These are phyloP conservation scores for Neophaeococcomyces mojaviensis DNA, from an alignment of 2,329 filamentous ascomycete species.

Conservation along the genomic window DNA sequence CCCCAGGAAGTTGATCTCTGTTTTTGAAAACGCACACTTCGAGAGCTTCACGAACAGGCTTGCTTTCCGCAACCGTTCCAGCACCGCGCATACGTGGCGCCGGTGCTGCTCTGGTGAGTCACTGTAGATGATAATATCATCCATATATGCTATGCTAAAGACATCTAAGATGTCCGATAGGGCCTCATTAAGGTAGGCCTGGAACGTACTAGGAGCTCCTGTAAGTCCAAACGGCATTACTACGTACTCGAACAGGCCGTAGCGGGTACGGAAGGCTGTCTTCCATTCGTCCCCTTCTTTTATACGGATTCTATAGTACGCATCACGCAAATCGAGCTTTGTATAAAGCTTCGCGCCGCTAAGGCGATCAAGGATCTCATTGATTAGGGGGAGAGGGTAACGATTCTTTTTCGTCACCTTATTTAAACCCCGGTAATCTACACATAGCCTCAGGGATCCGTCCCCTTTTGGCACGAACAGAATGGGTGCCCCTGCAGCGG, in stretches of 20 bases:
- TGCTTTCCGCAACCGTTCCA: constrained; percentile 10
- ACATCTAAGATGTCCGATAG: constrained; percentile 9
- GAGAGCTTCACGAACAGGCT: constrained; percentile 21
- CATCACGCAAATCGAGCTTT: constrained; percentile 2
- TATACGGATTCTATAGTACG: constrained; percentile 5
- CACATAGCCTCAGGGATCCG: not conserved
- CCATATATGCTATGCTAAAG: constrained; percentile 16
- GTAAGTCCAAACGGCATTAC: constrained; percentile 15
- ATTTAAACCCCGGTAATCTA: constrained; percentile 2
- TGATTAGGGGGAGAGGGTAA: not conserved
- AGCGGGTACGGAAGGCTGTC: constrained; percentile 14
- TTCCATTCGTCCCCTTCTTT: constrained; percentile 9
- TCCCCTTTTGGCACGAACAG: constrained; percentile 1
- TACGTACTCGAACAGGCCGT: constrained; percentile 15
- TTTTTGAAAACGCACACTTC: constrained; percentile 28
- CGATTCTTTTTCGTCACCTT: not conserved
- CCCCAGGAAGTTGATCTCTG: constrained; percentile 26
- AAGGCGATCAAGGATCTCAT: not conserved
- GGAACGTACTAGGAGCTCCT: constrained; percentile 10
- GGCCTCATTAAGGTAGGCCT: constrained; percentile 11
- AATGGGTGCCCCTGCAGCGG: not conserved
- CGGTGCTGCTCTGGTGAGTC: constrained; percentile 25
- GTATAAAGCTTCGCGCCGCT: not conserved
- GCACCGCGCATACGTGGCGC: constrained; percentile 14
- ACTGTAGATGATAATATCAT: constrained; percentile 25